Evolutionary conservation across 306 rosid genomes (phyloP).

Genomic region (Prunus davidiana): DNA sequence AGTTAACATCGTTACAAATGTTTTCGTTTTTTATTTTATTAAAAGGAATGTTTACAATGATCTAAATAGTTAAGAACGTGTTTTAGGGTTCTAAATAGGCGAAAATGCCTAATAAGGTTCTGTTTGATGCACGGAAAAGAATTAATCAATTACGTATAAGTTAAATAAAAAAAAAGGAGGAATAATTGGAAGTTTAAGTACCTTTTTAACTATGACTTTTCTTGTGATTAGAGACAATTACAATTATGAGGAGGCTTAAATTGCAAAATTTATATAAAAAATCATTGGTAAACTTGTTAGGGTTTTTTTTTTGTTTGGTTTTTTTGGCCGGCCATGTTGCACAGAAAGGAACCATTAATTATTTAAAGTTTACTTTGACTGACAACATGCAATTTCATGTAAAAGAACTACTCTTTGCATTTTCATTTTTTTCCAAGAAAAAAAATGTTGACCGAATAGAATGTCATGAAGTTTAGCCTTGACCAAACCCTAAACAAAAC

Average conservation of each 20-base stretch:
- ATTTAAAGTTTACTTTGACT: not conserved
- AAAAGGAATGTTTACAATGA: not conserved
- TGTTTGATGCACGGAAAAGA: too few relatives aligned
- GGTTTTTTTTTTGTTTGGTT: not conserved
- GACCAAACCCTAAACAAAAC: slow-evolving; percentile 1
- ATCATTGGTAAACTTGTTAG: not conserved
- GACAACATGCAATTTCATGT: not conserved
- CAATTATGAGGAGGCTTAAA: not conserved
- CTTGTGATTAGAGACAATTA: not conserved
- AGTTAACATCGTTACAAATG: not conserved
- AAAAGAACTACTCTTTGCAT: not conserved
- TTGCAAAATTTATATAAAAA: not conserved
- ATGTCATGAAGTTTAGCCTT: slow-evolving; percentile 1
- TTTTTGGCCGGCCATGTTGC: not conserved
- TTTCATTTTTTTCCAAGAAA: not conserved
- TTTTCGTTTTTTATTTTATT: too few relatives aligned
- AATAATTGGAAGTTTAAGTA: too few relatives aligned
- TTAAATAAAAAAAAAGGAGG: rapidly evolving
- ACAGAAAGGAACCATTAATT: not conserved
- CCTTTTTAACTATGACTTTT: too few relatives aligned
- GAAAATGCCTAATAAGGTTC: too few relatives aligned
- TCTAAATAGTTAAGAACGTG: not conserved
- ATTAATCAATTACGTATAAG: too few relatives aligned
- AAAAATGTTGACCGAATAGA: slow-evolving; percentile 10
- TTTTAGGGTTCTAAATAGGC: not conserved